A percentile compares a stretch with the other conserved stretches of the same genome.
These are phyloP conservation scores for Aphanoascus verrucosus DNA, from an alignment of 2,329 filamentous ascomycete species.

Conservation along the genomic window DNA sequence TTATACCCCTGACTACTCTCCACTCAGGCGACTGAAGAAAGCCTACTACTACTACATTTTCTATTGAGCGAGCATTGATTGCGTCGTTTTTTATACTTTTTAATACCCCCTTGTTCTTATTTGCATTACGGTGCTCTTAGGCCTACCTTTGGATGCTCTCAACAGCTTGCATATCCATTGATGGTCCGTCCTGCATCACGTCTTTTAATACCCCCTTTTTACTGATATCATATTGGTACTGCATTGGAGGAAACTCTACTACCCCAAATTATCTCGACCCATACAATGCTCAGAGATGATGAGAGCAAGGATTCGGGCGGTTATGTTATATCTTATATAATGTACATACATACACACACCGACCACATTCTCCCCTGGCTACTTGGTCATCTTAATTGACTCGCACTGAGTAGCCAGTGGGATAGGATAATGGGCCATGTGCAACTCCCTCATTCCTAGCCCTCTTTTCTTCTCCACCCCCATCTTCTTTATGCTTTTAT, in stretches of 20 bases:
- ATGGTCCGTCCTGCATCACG: slow-evolving; percentile 9
- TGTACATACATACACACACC: background rate
- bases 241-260: background rate
- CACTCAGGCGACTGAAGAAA: slow-evolving; percentile 11
- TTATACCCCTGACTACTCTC: slow-evolving; percentile 13
- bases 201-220: slow-evolving; percentile 4
- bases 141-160: slow-evolving; percentile 6
- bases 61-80: slow-evolving; percentile 9
- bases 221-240: background rate
- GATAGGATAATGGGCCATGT: background rate
- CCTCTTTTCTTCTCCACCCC: slow-evolving; percentile 13
- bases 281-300: background rate
- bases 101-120: slow-evolving; percentile 4
- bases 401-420: slow-evolving; percentile 22
- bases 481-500: too few relatives aligned
- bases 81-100: background rate
- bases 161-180: slow-evolving; percentile 7
- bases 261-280: background rate
- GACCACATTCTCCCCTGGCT: background rate
- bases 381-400: slow-evolving; percentile 30
- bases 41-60: slow-evolving; percentile 12
- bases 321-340: background rate
- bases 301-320: background rate
- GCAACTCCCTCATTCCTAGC: slow-evolving; percentile 23
- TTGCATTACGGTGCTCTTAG: slow-evolving; percentile 7